Evolutionary conservation across 2,329 filamentous ascomycete species (phyloP).

Genomic region (Pseudogymnoascus sp.): DNA sequence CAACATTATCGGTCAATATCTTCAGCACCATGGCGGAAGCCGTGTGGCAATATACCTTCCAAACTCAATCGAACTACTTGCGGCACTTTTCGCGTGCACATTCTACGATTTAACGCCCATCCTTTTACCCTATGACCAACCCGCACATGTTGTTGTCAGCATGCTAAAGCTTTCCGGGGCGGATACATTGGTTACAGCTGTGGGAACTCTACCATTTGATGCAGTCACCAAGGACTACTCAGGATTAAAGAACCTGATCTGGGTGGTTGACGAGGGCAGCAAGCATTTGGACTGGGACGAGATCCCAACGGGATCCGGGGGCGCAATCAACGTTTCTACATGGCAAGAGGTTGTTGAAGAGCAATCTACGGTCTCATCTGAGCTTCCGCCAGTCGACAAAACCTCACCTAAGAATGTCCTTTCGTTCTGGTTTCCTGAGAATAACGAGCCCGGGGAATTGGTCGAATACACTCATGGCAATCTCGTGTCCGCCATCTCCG

Average conservation of each 20-base stretch:
- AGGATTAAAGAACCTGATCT: conserved; percentile 69
- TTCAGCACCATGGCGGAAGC: conserved; percentile 62
- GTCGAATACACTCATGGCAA: conserved; percentile 77
- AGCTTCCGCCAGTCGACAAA: conserved; percentile 57
- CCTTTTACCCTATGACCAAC: conserved; percentile 73
- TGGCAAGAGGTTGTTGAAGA: conserved; percentile 87
- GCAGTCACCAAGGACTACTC: conserved; percentile 60
- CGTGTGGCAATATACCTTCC: conserved; percentile 84
- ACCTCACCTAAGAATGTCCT: conserved; percentile 48
- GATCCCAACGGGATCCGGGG: conserved; percentile 67
- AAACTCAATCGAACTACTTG: conserved; percentile 84
- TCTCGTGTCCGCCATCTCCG: conserved; percentile 77
- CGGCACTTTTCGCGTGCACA: conserved; percentile 74
- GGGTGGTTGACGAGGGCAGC: conserved; percentile 87
- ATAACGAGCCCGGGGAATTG: conserved; percentile 53
- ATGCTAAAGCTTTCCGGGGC: conserved; percentile 67
- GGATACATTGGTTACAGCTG: conserved; percentile 75
- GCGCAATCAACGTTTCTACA: conserved; percentile 71
- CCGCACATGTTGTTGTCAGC: conserved; percentile 58
- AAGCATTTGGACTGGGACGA: conserved; percentile 94
- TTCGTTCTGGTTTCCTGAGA: conserved; percentile 56
- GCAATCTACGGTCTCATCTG: conserved; percentile 45
- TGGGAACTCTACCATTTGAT: conserved; percentile 79
- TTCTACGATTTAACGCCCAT: conserved; percentile 78
- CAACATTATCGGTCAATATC: conserved; percentile 72